These are phyloP conservation scores for Pythium pyrilobum DNA, from an alignment of 352 stramenopile genomes.

Conservation along the genomic window DNA sequence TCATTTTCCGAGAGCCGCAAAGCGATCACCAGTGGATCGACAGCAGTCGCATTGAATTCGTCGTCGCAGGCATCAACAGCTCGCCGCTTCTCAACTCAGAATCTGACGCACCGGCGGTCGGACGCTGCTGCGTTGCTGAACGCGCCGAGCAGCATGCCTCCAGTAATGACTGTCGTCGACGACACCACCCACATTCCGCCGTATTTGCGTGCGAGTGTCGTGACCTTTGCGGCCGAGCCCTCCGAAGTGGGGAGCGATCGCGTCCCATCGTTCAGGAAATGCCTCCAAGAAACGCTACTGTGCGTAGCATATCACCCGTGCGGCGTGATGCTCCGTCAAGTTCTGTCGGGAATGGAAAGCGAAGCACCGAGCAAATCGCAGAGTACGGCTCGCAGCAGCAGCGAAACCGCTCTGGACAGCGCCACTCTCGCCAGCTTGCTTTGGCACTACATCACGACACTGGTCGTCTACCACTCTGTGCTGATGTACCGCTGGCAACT, in stretches of 20 bases:
- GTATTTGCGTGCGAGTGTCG: constrained; percentile 13
- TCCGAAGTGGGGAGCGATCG: constrained; percentile 1
- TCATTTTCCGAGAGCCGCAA: not conserved
- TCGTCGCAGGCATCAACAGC: not conserved
- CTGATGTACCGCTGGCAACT: constrained; percentile 23
- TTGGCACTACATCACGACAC: constrained; percentile 29
- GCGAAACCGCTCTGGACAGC: not conserved
- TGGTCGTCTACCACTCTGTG: constrained; percentile 40
- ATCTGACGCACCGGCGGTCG: constrained; percentile 5
- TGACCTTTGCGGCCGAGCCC: constrained; percentile 1
- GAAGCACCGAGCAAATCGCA: not conserved
- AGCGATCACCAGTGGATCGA: not conserved
- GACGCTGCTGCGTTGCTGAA: not conserved
- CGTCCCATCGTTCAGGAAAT: constrained; percentile 29
- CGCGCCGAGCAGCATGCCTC: not conserved
- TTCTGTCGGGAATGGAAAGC: not conserved
- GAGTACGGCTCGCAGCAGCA: constrained; percentile 2
- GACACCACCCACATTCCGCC: not conserved
- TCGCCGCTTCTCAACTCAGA: constrained; percentile 12
- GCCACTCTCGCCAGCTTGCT: not conserved
- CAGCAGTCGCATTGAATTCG: not conserved
- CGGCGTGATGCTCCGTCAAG: constrained; percentile 10
- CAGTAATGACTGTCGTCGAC: not conserved
- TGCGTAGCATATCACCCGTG: constrained; percentile 30
- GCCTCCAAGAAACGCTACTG: constrained; percentile 34